phyloP scores from a whole-genome alignment of 1,284 basidiomycete genomes.

The Microbotryomycetes sp. region DNA sequence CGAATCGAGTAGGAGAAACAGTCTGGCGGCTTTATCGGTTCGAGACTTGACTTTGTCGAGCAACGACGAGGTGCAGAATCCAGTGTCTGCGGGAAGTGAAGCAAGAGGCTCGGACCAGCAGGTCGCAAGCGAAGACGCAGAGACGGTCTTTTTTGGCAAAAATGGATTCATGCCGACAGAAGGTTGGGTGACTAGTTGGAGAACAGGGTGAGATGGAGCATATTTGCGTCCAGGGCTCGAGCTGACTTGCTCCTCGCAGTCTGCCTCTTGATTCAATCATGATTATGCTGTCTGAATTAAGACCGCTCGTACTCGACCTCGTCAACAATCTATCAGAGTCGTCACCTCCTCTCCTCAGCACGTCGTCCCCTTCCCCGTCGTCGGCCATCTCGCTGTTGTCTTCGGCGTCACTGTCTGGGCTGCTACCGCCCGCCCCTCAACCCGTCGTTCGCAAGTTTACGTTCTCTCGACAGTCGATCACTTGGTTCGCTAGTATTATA shows the following conservation, averaged over 20 bases:
- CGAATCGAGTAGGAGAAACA: not conserved
- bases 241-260: conserved; percentile 41
- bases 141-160: conserved; percentile 28
- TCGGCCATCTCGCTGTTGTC: conserved; percentile 53
- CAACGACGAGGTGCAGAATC: not conserved
- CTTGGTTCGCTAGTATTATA: conserved; percentile 81
- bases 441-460: conserved; percentile 63
- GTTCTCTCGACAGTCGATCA: conserved; percentile 68
- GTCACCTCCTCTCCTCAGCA: conserved; percentile 45
- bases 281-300: conserved; percentile 71
- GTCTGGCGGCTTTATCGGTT: not conserved
- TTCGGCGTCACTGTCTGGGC: conserved; percentile 59
- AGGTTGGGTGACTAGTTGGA: conserved; percentile 83
- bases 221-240: conserved; percentile 10
- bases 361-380: conserved; percentile 39
- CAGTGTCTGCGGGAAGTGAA: not conserved
- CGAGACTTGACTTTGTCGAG: not conserved
- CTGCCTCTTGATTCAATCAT: conserved; percentile 78
- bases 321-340: conserved; percentile 44
- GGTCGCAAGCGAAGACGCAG: conserved; percentile 5
- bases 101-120: not conserved
- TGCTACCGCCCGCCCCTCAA: conserved; percentile 62
- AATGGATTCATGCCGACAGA: conserved; percentile 89
- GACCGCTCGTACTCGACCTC: conserved; percentile 47
- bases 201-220: conserved; percentile 59